Conservation (phyloP, 2,329 filamentous ascomycete species). For the Biscogniauxia mediterranea region DNA sequence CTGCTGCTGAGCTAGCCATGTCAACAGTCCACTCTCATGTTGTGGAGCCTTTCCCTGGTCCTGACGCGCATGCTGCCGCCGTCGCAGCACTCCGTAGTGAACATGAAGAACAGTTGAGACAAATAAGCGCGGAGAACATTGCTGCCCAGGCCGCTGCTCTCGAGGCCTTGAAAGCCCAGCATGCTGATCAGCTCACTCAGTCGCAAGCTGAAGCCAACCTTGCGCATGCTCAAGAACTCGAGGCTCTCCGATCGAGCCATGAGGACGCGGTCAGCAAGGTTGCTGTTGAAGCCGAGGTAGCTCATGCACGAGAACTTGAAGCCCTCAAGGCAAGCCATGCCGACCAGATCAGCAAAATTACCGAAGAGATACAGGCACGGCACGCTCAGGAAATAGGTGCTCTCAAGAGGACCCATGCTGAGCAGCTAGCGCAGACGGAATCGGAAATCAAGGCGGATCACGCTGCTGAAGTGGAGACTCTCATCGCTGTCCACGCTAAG, state of each 20-base stretch:
- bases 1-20: conserved; percentile 39
- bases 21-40: conserved; percentile 45
- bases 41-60: conserved; percentile 34
- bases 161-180: conserved; percentile 22
- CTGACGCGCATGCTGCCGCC: conserved; percentile 34
- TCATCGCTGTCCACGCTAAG: conserved; percentile 9
- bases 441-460: conserved; percentile 18
- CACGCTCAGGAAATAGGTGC: conserved; percentile 23
- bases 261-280: conserved; percentile 11
- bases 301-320: conserved; percentile 24
- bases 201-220: conserved; percentile 4
- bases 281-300: conserved; percentile 12
- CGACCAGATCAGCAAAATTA: conserved; percentile 19
- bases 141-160: conserved; percentile 23
- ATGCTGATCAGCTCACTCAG: conserved; percentile 19
- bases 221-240: conserved; percentile 17
- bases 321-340: conserved; percentile 24
- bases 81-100: conserved; percentile 30
- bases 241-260: conserved; percentile 14
- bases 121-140: conserved; percentile 26
- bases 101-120: conserved; percentile 27
- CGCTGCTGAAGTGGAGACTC: conserved; percentile 12
- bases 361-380: conserved; percentile 18
- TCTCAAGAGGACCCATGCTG: conserved; percentile 21
- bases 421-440: conserved; percentile 19